Conservation (phyloP, 257 asterid species). For the Nicotiana attenuata region DNA sequence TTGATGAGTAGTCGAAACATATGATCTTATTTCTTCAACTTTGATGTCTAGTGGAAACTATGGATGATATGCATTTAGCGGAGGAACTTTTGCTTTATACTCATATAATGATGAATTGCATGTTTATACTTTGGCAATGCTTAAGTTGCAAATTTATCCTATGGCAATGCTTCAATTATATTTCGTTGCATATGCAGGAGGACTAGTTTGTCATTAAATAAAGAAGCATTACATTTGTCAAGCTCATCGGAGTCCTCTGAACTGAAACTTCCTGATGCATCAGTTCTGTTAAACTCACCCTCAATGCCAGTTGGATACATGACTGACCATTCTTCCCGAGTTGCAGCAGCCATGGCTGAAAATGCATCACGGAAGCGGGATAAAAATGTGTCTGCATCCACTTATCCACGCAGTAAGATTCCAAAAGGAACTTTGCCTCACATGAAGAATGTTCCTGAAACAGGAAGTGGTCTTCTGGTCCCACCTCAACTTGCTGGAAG, state of each 20-base stretch:
- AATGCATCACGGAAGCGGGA: constrained; percentile 69
- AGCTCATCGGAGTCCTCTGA: constrained; percentile 25
- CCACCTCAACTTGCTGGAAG: constrained; percentile 92
- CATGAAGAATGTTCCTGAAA: constrained; percentile 57
- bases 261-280: constrained; percentile 74
- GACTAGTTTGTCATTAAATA: constrained; percentile 19
- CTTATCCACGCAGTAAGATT: constrained; percentile 57
- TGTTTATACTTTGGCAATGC: not conserved
- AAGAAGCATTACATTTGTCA: constrained; percentile 27
- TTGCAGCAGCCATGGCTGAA: constrained; percentile 83
- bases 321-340: constrained; percentile 67
- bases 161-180: not conserved
- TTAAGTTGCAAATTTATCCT: not conserved
- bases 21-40: not conserved
- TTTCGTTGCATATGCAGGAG: constrained; percentile 25
- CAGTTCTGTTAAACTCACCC: constrained; percentile 69
- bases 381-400: constrained; percentile 31
- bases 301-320: constrained; percentile 26
- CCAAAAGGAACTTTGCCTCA: constrained; percentile 62
- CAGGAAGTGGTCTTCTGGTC: constrained; percentile 50
- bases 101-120: not conserved
- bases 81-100: not conserved
- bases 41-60: not conserved
- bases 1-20: not conserved
- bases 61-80: not conserved